These are phyloP conservation scores for Skeletonema tropicum DNA, from an alignment of 108 stramenopile genomes.

Conservation along the genomic window DNA sequence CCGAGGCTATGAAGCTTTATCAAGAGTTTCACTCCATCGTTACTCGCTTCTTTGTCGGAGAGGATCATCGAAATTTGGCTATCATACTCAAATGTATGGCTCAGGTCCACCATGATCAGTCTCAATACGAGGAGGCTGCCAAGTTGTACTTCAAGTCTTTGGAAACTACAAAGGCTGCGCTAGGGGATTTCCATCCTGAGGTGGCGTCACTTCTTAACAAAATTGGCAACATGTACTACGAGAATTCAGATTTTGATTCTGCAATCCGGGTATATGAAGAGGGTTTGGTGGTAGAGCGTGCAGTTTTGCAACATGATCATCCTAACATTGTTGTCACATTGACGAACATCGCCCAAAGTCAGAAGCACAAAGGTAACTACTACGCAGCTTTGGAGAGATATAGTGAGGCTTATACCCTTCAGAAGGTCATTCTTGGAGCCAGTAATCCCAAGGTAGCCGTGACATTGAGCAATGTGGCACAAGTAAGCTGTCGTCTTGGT, in stretches of 20 bases:
- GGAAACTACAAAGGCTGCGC: conserved; percentile 33
- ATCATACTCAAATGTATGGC: conserved; percentile 69
- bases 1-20: conserved; percentile 56
- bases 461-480: conserved; percentile 61
- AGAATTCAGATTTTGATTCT: conserved; percentile 52
- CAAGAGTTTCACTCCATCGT: conserved; percentile 60
- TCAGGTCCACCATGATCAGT: conserved; percentile 59
- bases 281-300: conserved; percentile 61
- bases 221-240: conserved; percentile 75
- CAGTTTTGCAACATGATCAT: conserved; percentile 50
- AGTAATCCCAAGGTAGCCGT: conserved; percentile 48
- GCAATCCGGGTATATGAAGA: conserved; percentile 65
- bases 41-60: conserved; percentile 26
- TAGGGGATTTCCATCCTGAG: conserved; percentile 59
- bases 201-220: conserved; percentile 75
- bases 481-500: conserved; percentile 56
- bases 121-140: conserved; percentile 51
- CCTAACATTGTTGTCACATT: conserved; percentile 71
- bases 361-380: conserved; percentile 65
- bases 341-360: conserved; percentile 71
- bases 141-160: conserved; percentile 42
- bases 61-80: conserved; percentile 59
- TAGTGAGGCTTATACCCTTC: conserved; percentile 45
- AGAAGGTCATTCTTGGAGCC: conserved; percentile 30
- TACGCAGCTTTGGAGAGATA: conserved; percentile 51